These are phyloP conservation scores for Protomyces arabidopsidicola DNA, from an alignment of 1,139 yeast species.

Conservation along the genomic window DNA sequence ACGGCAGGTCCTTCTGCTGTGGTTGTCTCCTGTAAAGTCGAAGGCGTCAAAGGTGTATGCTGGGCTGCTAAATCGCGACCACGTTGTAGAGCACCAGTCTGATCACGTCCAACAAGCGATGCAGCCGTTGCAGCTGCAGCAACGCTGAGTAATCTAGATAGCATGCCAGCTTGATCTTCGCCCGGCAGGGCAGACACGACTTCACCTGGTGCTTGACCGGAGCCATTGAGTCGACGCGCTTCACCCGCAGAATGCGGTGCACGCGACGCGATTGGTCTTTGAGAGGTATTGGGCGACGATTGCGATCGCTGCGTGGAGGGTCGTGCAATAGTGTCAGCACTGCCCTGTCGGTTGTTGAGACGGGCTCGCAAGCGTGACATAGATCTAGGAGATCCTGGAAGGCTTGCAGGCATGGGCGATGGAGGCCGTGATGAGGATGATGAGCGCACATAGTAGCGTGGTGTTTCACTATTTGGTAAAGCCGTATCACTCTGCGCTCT, in stretches of 20 bases:
- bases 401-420: too few relatives aligned
- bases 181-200: constrained; percentile 29
- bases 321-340: not conserved
- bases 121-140: constrained; percentile 49
- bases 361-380: not conserved
- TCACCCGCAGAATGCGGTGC: not conserved
- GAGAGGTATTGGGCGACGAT: not conserved
- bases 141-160: constrained; percentile 46
- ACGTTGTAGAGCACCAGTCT: constrained; percentile 27
- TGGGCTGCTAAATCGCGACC: constrained; percentile 26
- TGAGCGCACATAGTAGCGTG: too few relatives aligned
- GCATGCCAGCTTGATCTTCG: constrained; percentile 45
- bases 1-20: constrained; percentile 10
- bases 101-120: constrained; percentile 42
- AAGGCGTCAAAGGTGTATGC: not conserved
- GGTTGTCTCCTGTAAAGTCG: constrained; percentile 1
- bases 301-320: not conserved
- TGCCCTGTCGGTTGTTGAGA: not conserved
- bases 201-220: constrained; percentile 1
- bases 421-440: too few relatives aligned
- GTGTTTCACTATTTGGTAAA: too few relatives aligned
- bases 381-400: too few relatives aligned
- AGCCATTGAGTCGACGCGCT: not conserved
- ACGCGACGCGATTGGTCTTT: not conserved
- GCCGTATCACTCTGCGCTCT: too few relatives aligned